Evolutionary conservation across 2,329 filamentous ascomycete species (phyloP).

Genomic region (Sporothrix globosa): DNA sequence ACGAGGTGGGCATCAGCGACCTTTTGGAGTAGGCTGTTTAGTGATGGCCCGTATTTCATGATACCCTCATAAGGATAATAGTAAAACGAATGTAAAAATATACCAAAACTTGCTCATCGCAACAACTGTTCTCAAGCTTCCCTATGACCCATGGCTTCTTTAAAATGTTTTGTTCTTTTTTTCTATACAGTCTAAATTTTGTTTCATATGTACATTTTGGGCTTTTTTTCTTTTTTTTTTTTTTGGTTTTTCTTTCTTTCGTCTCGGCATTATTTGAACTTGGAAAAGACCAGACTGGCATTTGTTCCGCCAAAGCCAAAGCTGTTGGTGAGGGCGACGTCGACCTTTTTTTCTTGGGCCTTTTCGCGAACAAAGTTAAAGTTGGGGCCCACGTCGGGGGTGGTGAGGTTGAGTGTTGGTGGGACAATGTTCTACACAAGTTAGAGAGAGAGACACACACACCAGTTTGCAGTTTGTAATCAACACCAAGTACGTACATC

Average conservation of each 20-base stretch:
- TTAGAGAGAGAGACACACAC: neutral
- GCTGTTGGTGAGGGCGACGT: conserved; percentile 85
- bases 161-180: too few relatives aligned
- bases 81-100: neutral
- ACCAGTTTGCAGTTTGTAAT: too few relatives aligned
- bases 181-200: too few relatives aligned
- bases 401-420: conserved; percentile 80
- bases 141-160: too few relatives aligned
- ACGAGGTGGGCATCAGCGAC: conserved; percentile 54
- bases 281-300: conserved; percentile 79
- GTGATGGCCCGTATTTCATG: neutral
- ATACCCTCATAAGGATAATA: conserved; percentile 12
- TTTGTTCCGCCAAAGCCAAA: conserved; percentile 99
- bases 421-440: conserved; percentile 71
- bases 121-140: too few relatives aligned
- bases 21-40: conserved; percentile 20
- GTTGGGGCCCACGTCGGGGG: conserved; percentile 66
- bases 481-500: conserved; percentile 59
- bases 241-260: too few relatives aligned
- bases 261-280: conserved; percentile 37
- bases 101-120: too few relatives aligned
- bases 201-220: too few relatives aligned
- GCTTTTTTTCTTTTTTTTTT: too few relatives aligned
- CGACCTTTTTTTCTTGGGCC: conserved; percentile 70
- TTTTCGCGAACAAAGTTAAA: conserved; percentile 83